A percentile compares a stretch with the other conserved stretches of the same genome.
phyloP scores from a whole-genome alignment of 805 yeast species.

The Lipomyces sp. region DNA sequence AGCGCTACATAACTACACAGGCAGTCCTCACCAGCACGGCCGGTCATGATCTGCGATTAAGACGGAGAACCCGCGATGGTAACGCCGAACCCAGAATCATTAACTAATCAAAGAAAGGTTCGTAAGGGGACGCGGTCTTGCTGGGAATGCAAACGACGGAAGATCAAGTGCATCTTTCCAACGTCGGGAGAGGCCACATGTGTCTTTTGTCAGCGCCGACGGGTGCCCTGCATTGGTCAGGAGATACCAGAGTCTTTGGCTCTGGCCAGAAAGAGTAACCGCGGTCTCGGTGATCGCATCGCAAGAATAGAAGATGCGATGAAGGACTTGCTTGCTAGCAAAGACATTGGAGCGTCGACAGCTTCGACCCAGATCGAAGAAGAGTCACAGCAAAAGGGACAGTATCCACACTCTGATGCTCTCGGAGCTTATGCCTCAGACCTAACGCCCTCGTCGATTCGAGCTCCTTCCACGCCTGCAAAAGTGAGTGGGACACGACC shows the following conservation, averaged over 20 bases:
- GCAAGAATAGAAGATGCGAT: neutral
- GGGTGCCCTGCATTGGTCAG: neutral
- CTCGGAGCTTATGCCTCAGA: neutral
- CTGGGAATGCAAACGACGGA: slow-evolving; percentile 6
- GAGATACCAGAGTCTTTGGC: neutral
- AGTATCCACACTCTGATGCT: neutral
- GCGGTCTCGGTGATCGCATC: slow-evolving; percentile 3
- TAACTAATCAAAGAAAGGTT: neutral
- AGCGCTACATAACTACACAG: neutral
- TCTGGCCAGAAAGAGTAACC: neutral
- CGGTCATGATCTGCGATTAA: neutral
- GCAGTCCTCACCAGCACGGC: neutral
- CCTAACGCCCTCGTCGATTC: neutral
- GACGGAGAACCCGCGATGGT: neutral
- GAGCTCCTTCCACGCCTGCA: neutral
- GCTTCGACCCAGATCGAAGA: neutral
- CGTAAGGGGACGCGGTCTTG: neutral
- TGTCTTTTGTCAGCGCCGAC: slow-evolving; percentile 6
- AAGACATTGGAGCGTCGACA: neutral
- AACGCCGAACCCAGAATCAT: neutral
- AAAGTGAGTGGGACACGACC: neutral
- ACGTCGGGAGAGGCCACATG: slow-evolving; percentile 2
- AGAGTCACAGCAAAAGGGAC: neutral
- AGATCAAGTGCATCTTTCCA: slow-evolving; percentile 3
- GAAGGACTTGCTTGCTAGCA: neutral